phyloP scores from a whole-genome alignment of 2,329 filamentous ascomycete genomes.

The Didymella pinodella region DNA sequence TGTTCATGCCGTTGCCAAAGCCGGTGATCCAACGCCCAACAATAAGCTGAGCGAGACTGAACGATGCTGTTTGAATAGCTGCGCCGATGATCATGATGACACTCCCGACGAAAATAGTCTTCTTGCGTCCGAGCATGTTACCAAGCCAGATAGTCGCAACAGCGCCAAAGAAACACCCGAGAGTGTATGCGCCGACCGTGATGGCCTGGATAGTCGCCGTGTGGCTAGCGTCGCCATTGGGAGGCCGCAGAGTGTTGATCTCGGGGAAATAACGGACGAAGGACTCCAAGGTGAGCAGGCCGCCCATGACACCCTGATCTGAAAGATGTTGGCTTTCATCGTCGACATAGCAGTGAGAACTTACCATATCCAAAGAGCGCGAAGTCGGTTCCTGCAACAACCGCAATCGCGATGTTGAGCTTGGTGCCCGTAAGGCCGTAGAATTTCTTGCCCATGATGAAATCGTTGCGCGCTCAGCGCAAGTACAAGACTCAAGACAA shows the following conservation, averaged over 20 bases:
- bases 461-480: constrained; percentile 6
- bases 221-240: constrained; percentile 43
- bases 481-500: constrained; percentile 10
- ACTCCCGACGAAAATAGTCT: constrained; percentile 67
- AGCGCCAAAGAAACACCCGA: constrained; percentile 57
- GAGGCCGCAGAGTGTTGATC: constrained; percentile 51
- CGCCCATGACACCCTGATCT: constrained; percentile 64
- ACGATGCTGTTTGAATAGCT: constrained; percentile 64
- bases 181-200: constrained; percentile 48
- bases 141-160: constrained; percentile 59
- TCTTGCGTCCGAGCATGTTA: constrained; percentile 65
- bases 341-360: constrained; percentile 47
- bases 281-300: constrained; percentile 71
- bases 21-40: constrained; percentile 61
- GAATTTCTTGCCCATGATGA: constrained; percentile 52
- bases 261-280: constrained; percentile 61
- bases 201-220: constrained; percentile 55
- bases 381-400: constrained; percentile 78
- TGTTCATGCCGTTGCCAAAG: constrained; percentile 52
- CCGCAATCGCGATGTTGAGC: constrained; percentile 72
- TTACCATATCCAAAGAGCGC: constrained; percentile 69
- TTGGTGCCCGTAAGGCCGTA: constrained; percentile 71
- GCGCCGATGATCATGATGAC: constrained; percentile 67
- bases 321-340: neutral
- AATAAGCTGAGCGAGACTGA: constrained; percentile 56